Percentiles rank a stretch among this genome's conserved stretches.
phyloP scores from a whole-genome alignment of 176 grass and related monocot species.

The Eremochloa ophiuroides region DNA sequence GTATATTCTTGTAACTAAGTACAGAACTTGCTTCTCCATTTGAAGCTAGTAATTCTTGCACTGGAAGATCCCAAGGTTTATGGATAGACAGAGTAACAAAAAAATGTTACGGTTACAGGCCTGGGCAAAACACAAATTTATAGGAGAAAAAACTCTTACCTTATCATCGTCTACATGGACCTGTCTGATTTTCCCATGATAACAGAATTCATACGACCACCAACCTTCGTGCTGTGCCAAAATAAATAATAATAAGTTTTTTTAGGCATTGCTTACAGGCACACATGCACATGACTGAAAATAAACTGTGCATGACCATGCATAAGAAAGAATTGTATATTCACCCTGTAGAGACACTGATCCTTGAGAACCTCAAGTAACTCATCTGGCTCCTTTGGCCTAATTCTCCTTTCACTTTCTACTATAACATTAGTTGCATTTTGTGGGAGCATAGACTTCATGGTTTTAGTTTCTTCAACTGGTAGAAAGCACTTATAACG shows the following conservation, averaged over 20 bases:
- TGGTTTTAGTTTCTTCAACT: slow-evolving; percentile 66
- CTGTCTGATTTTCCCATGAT: slow-evolving; percentile 68
- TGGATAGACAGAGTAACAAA: neutral
- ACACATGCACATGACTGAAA: neutral
- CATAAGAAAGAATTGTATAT: slow-evolving; percentile 17
- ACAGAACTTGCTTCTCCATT: neutral
- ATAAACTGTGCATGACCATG: neutral
- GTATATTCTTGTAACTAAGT: neutral
- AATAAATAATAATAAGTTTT: slow-evolving; percentile 1
- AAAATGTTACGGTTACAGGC: neutral
- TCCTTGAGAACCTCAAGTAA: slow-evolving; percentile 81
- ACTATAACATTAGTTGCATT: slow-evolving; percentile 79
- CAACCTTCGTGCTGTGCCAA: slow-evolving; percentile 65
- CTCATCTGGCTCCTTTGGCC: slow-evolving; percentile 85
- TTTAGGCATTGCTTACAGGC: neutral
- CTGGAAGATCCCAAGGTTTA: neutral
- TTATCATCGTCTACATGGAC: slow-evolving; percentile 68
- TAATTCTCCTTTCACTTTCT: slow-evolving; percentile 74
- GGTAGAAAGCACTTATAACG: slow-evolving; percentile 82
- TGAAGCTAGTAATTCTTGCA: slow-evolving; percentile 9
- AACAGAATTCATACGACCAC: slow-evolving; percentile 99
- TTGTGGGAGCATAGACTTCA: slow-evolving; percentile 60
- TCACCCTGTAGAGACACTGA: slow-evolving; percentile 85
- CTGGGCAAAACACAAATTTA: neutral
- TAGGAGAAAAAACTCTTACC: slow-evolving; percentile 23